These are phyloP conservation scores for Debaryomycetaceae sp. DNA, from an alignment of 1,139 yeast genomes.

Conservation along the genomic window DNA sequence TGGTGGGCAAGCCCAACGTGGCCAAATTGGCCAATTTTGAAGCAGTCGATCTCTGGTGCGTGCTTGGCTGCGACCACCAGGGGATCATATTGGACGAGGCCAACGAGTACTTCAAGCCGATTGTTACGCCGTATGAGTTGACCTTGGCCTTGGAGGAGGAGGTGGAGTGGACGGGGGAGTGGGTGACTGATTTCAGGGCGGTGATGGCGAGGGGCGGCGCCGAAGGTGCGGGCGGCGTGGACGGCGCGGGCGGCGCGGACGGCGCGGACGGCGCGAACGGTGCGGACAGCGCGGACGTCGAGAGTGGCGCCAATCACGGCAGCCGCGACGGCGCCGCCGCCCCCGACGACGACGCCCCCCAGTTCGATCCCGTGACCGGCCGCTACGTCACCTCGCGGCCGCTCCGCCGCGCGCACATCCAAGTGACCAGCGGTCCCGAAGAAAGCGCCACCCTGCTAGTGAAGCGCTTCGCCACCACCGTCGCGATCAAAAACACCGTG, in stretches of 20 bases:
- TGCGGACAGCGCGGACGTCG: constrained; percentile 14
- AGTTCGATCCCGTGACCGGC: constrained; percentile 88
- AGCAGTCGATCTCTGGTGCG: constrained; percentile 87
- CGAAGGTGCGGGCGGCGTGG: constrained; percentile 21
- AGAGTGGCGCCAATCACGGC: constrained; percentile 14
- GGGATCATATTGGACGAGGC: constrained; percentile 79
- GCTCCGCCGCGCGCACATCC: constrained; percentile 62
- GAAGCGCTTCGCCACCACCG: constrained; percentile 49
- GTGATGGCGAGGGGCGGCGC: constrained; percentile 35
- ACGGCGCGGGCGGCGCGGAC: constrained; percentile 14
- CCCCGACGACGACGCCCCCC: constrained; percentile 63
- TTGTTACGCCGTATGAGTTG: constrained; percentile 89
- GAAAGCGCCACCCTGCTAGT: constrained; percentile 43
- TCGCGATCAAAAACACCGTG: constrained; percentile 70
- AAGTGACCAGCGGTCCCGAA: constrained; percentile 38
- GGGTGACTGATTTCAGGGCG: constrained; percentile 76
- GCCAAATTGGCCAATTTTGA: constrained; percentile 96
- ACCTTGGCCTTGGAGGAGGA: constrained; percentile 72
- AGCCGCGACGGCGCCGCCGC: constrained; percentile 12
- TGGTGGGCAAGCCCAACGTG: constrained; percentile 98
- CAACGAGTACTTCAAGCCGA: constrained; percentile 83
- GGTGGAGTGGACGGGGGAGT: constrained; percentile 84
- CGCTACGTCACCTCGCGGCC: constrained; percentile 69
- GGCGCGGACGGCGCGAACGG: constrained; percentile 14
- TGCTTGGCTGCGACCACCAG: constrained; percentile 90